Base-by-base conservation (phyloP, 495 filamentous ascomycete genomes). In the Penicillium egyptiacum region DNA sequence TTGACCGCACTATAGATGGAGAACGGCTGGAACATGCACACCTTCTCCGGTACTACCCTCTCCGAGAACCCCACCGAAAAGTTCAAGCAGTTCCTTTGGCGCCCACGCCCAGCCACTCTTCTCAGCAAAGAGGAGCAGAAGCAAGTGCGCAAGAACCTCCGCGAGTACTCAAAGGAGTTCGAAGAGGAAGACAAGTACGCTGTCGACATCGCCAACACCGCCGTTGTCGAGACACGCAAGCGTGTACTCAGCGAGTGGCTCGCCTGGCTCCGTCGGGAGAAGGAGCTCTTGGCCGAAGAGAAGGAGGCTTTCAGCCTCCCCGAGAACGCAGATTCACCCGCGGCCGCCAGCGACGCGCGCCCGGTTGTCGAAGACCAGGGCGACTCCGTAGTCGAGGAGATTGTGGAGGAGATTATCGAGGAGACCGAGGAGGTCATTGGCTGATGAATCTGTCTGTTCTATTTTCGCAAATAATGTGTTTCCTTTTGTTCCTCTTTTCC, bases 1-100 rank as follows among this genome's bases (percentile, higher is more conserved):
- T 79, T 83, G 76, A 83, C 43, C 47, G 23, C 5, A 11, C 30
- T 31, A 37, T 62, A 98, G 91, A 96, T 96, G 90, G 95, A 98
- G 79, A 98, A 97, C 71, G 94, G 94, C 64, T 98, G 96, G 79
- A 93, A 97, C 73, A 70, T 98, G 48, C 96, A 96, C 84, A 92
- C 96, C 75, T 98, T 98, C 84, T 86, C 86, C 71, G 95, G 94
- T 52, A 84, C 85, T 60, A 86, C 88, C 47, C 85, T 98, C 20
- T 88, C 92, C 59, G 95, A 98, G 73, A 90, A 97, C 73, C 88
- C 83, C 50, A 85, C 96, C 60, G 95, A 98, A 50, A 92, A 92
- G 69, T 97, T 98, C 86, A 96, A 97, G 82, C 94, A 98, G 76
- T 88, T 90, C 75, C 62, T 87, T 53, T 98, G 94, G 94, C 90